Base-by-base conservation (phyloP, 768 basidiomycete genomes). In the Suillus subaureus region DNA sequence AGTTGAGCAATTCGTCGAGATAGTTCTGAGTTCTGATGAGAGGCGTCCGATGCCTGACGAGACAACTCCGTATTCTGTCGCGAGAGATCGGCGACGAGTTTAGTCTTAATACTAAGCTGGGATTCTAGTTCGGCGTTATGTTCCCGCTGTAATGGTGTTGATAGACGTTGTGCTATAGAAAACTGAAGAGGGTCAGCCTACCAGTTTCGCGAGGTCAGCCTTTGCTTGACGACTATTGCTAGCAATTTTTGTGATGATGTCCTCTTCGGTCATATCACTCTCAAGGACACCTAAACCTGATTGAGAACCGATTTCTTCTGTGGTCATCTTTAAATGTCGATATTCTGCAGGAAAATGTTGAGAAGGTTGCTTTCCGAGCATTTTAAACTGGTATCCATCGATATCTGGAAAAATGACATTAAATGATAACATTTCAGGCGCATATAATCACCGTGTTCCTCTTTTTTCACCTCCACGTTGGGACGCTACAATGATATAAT, bases 381-480 rank as follows among this genome's bases (percentile, higher is more conserved):
- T 42, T 4, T 26, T 66, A 68, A 21, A 55, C 8, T 67, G 69
- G 12, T 47, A 61, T 13, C 40, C n/a, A 47, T 49, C 49, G 11
- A 49, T 39, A n/a, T 76, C 68, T 70, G 40, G 56, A 57, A 54
- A 65, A 37, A 47, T 16, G 56, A 58, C 54, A 45, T 33, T 18
- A 11, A 23, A 42, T 21, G 1, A 28, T 21, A 42, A 21, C 23
- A 42, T 13, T 52, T 4, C 21, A 37, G 28, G 58, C 66, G 70
- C 68, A 72, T 72, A 75, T 62, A 72, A 70, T 5, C 65, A 78
- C 75, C 75, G 33, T 60, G 52, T 57, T 63, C 56, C 11, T 70
- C 69, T 8, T 68, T 66, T 21, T 60, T 64, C 18, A 61, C 43
- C 15, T 42, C 58, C 26, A 28, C 39, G 18, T 42, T 42, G 12